Conservation (phyloP, 768 basidiomycete genomes). For the Rhodocollybia butyracea region DNA sequence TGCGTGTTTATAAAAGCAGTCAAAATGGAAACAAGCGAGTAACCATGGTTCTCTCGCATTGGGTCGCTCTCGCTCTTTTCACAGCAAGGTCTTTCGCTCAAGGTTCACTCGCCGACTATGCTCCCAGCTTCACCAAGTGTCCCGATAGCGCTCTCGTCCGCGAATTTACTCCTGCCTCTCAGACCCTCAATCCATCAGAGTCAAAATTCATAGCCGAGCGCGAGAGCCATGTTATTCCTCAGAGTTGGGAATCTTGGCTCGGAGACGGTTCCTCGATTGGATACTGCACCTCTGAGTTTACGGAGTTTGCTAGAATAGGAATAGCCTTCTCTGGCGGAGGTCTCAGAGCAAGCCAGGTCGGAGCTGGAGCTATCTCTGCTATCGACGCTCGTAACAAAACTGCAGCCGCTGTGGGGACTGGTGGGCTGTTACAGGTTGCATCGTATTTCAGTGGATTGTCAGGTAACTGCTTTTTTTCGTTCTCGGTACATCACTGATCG, state of each 20-base stretch:
- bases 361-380: conserved; percentile 55
- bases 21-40: no score
- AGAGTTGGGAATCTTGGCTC: conserved; percentile 58
- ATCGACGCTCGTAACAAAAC: conserved; percentile 61
- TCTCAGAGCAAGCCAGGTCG: conserved; percentile 62
- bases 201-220: conserved; percentile 42
- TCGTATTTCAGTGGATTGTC: conserved; percentile 68
- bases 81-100: not conserved
- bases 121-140: conserved; percentile 47
- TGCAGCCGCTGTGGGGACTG: conserved; percentile 54
- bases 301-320: conserved; percentile 47
- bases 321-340: conserved; percentile 72
- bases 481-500: not conserved
- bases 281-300: conserved; percentile 43
- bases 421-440: conserved; percentile 65
- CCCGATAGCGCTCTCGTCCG: conserved; percentile 53
- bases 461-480: conserved; percentile 29
- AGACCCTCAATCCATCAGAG: conserved; percentile 51
- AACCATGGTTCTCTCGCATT: not conserved
- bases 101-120: conserved; percentile 44
- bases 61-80: not conserved
- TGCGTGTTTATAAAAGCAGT: not conserved
- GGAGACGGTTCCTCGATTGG: conserved; percentile 50
- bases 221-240: conserved; percentile 33
- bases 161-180: conserved; percentile 44